A percentile compares a stretch with the other conserved stretches of the same genome.
These are phyloP conservation scores for Cylindricascospora bacillispora DNA, from an alignment of 1,139 yeast genomes.

Conservation along the genomic window DNA sequence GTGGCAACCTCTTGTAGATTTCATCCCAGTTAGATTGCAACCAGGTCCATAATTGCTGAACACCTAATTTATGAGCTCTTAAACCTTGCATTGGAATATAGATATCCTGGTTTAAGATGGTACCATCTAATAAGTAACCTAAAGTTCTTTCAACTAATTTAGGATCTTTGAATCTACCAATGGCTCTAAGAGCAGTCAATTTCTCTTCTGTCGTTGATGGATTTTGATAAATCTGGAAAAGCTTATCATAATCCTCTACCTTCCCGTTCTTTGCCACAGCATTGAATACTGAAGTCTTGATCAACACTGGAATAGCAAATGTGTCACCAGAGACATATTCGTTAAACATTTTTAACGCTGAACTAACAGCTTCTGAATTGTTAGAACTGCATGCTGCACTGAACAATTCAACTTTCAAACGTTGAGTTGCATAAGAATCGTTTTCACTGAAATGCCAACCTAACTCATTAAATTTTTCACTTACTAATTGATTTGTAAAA, in stretches of 20 bases:
- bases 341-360: slow-evolving; percentile 45
- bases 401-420: slow-evolving; percentile 64
- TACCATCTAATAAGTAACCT: slow-evolving; percentile 50
- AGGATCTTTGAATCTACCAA: slow-evolving; percentile 58
- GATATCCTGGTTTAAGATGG: slow-evolving; percentile 71
- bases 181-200: slow-evolving; percentile 56
- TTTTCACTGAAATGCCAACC: slow-evolving; percentile 58
- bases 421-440: slow-evolving; percentile 63
- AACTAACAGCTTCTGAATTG: slow-evolving; percentile 41
- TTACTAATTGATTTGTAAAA: slow-evolving; percentile 49
- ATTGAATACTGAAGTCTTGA: slow-evolving; percentile 58
- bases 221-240: slow-evolving; percentile 50
- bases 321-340: slow-evolving; percentile 50
- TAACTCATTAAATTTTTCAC: slow-evolving; percentile 41
- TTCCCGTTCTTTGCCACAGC: slow-evolving; percentile 60
- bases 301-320: slow-evolving; percentile 67
- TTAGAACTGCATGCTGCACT: slow-evolving; percentile 53
- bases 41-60: slow-evolving; percentile 61
- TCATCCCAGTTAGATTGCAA: slow-evolving; percentile 60
- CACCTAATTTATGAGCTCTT: slow-evolving; percentile 49
- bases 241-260: slow-evolving; percentile 46
- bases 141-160: slow-evolving; percentile 52
- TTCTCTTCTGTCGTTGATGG: slow-evolving; percentile 66
- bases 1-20: slow-evolving; percentile 55
- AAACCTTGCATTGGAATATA: slow-evolving; percentile 67